Base-by-base conservation (phyloP, 1,139 yeast species). In the Kurtzmaniella quercitrusa region DNA sequence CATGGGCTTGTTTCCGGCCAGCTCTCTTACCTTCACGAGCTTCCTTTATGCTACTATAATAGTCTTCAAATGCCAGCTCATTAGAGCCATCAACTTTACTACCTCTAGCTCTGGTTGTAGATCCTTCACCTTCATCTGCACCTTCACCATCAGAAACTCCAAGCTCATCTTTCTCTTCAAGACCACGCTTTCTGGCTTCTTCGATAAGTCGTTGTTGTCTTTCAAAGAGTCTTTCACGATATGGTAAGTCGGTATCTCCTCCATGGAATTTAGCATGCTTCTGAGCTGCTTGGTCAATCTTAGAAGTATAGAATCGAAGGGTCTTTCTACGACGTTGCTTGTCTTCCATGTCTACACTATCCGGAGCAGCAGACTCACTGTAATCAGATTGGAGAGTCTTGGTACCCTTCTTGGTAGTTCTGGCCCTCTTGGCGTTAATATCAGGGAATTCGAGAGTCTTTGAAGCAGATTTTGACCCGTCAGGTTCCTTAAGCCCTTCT, bases 231-330 rank as follows among this genome's bases (percentile, higher is more conserved):
- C 97, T 78, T 65, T 93, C 98, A 55, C 79, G 82, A 63, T 93
- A 91, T n/a, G 98, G 98, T 46, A 93, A 68, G 64, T 93, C 98
- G 50, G 78, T 76, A 60, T 93, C 98, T 52, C 98, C 98, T 38
- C 85, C 77, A 52, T 66, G 79, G 51, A 69, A 75, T 43, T 48
- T 49, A 34, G 62, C 66, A 48, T 75, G 77, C 59, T 79, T 81
- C 44, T 66, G 66, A 50, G 78, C 75, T 42, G 87, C 86, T 65
- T 87, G 91, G 62, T 90, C 97, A 63, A 93, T 91, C 67, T 91
- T 93, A 48, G 98, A 87, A 1, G 98, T 93, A 74, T 93, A 93
- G 81, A 93, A 94, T 54, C 98, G 82, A 55, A 93, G 79, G 1
- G 95, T 79, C 63, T 81, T 83, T 70, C 86, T 88, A 57, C 95